A percentile compares a stretch with the other conserved stretches of the same genome.
These are phyloP conservation scores for Pythium sukuiense DNA, from an alignment of 352 stramenopile genomes.

Conservation along the genomic window DNA sequence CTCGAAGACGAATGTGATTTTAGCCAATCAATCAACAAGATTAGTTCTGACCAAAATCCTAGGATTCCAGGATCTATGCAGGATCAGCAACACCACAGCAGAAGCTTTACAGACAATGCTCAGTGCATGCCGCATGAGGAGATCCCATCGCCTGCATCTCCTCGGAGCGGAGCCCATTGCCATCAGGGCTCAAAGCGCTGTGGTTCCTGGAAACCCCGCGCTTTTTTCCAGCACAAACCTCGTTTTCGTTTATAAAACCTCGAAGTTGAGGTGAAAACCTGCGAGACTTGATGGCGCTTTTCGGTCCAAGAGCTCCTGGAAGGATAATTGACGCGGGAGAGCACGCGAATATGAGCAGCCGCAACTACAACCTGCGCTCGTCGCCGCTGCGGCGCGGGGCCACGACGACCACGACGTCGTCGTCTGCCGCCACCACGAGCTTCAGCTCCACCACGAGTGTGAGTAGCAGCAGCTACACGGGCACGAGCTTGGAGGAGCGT, in stretches of 20 bases:
- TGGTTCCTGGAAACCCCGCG: conserved; percentile 12
- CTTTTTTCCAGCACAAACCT: conserved; percentile 7
- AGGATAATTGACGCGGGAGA: conserved; percentile 18
- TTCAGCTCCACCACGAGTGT: conserved; percentile 19
- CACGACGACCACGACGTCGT: conserved; percentile 12
- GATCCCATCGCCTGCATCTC: no score
- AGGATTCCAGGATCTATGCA: neutral
- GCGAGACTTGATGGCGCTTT: neutral
- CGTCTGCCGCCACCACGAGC: conserved; percentile 11
- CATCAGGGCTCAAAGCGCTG: neutral
- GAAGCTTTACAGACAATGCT: no score
- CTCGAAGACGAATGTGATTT: conserved; percentile 1
- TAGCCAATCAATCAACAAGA: conserved; percentile 16
- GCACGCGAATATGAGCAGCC: conserved; percentile 19
- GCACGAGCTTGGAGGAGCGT: conserved; percentile 6
- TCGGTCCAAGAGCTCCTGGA: conserved; percentile 11
- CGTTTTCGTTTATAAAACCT: conserved; percentile 13
- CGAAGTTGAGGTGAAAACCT: conserved; percentile 15
- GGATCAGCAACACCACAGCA: no score
- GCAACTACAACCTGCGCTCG: conserved; percentile 38
- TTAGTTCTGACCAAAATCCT: neutral
- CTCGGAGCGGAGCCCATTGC: no score
- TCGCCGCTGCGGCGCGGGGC: conserved; percentile 23
- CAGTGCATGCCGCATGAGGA: neutral
- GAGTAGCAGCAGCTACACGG: conserved; percentile 18